Base-by-base conservation (phyloP, 257 asterid genomes). In the Orobanche coerulescens region DNA sequence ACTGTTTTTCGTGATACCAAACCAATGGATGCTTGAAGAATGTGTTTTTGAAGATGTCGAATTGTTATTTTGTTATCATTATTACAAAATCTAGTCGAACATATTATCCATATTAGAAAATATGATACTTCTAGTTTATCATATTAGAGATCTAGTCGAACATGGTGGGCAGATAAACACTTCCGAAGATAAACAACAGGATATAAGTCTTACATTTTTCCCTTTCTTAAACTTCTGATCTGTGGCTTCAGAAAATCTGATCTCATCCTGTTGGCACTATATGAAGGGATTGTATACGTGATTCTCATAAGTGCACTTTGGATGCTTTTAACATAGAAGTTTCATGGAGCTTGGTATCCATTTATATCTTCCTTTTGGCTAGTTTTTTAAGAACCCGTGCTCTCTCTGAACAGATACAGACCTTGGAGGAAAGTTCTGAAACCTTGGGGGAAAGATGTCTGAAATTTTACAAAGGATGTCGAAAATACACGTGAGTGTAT, bases 391-490 rank as follows among this genome's bases (percentile, higher is more conserved):
- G 44, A 53, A 37, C 16, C 16, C 30, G 13, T 61, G 58, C 59
- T 22, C 16, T 71, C 50, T 71, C 28, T 66, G 36, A 78, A 71
- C 81, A 94, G 99, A 79, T 94, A 64, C 99, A 94, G 71, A 84
- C 87, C 54, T 76, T 84, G 79, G 99, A 94, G 82, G 99, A 94
- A 74, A 74, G 92, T 77, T 82, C 96, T 30, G 97, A 94, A 67
- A 77, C 86, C 48, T 71, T 94, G 82, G 84, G 97, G 67, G 99
- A 94, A 47, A 79, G 97, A 70, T 84, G 97, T 75, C 76, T 94
- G 76, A 94, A 84, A 78, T 94, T 89, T 67, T 94, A 91, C 77
- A 94, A 94, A 79, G 97, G 99, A 68, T 85, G 97, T 61, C 86
- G 99, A 16, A 94, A 90, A 82, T 94, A 94, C 82, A 90, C 99